These are phyloP conservation scores for Leccinum obscurum DNA, from an alignment of 768 basidiomycete species.

Conservation along the genomic window DNA sequence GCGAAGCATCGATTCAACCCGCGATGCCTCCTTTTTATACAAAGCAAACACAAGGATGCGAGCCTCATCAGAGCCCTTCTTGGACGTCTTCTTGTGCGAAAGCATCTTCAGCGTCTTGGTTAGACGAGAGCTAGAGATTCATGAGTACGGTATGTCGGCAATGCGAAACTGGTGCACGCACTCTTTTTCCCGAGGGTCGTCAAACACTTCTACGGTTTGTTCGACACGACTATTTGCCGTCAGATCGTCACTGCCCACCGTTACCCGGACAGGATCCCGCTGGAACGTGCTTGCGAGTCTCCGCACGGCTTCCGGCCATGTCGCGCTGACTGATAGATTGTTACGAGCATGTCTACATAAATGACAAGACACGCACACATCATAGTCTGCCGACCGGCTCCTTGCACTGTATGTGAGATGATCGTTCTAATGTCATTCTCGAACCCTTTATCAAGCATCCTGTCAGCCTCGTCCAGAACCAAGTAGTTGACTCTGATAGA, in stretches of 20 bases:
- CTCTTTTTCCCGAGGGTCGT: conserved; percentile 85
- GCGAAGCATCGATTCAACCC: conserved; percentile 80
- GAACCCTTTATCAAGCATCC: conserved; percentile 98
- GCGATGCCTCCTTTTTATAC: conserved; percentile 95
- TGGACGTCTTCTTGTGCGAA: conserved; percentile 61
- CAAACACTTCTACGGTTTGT: conserved; percentile 90
- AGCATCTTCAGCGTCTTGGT: conserved; percentile 54
- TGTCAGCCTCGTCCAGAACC: conserved; percentile 96
- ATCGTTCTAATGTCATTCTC: conserved; percentile 96
- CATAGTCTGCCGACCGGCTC: conserved; percentile 80
- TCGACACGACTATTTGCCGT: conserved; percentile 94
- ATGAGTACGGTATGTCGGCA: not conserved
- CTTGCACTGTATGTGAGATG: conserved; percentile 70
- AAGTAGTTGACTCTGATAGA: conserved; percentile 77
- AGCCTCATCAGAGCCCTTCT: conserved; percentile 48
- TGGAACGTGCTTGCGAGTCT: conserved; percentile 88
- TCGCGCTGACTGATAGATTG: conserved; percentile 77
- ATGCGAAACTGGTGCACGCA: conserved; percentile 37
- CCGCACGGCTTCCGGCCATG: conserved; percentile 96
- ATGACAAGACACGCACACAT: conserved; percentile 67
- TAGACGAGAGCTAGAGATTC: conserved; percentile 52
- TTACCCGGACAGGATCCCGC: conserved; percentile 80
- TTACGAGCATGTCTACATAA: not conserved
- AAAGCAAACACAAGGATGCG: conserved; percentile 91
- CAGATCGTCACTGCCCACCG: conserved; percentile 93